Base-by-base conservation (phyloP, 805 yeast species). In the Ogataea glucozyma region DNA sequence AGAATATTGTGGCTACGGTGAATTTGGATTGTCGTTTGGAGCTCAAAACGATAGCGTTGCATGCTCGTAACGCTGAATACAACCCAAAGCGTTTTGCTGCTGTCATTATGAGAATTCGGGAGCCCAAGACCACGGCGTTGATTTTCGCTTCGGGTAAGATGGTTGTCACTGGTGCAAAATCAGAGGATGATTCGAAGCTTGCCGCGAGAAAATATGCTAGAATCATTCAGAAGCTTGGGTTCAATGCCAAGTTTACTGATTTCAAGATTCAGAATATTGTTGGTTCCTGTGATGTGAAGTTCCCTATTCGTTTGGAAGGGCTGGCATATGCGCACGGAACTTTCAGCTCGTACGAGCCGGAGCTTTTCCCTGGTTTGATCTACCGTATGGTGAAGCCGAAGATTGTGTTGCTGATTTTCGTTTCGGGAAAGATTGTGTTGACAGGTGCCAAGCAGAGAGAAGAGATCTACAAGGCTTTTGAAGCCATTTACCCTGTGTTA, bases 321-420 rank as follows among this genome's bases (percentile, higher is more conserved):
- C 77, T 93, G 58, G 99, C 99, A 4, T 93, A 90, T 65, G 83
- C 95, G 55, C 99, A 93, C 76, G 99, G 99, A 46, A 88, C 96
- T 71, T 93, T 93, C 91, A 85, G 96, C 51, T 88, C 97, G 13
- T 93, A 93, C 62, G 99, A 93, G 68, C 99, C 99, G 3, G 99
- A 93, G 67, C 73, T 93, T 62, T 93, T 93, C 68, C 99, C 99
- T 3, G 99, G 99, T 61, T 77, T 93, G 57, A 93, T 93, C 70
- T 93, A 93, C 75, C 88, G 99, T 77, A 93, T 93, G 99, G 99
- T 93, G 56, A 91, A 91, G 66, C 99, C 99, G 13, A 93, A 93
- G 67, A 93, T 93, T 69, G 99, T 93, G 40, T 72, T 93, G 60
- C 77, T 93, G 69, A 90, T 93, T 56, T 93, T 93, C 66, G 99